Evolutionary conservation across 441 rosid genomes (phyloP).

Genomic region (California macrophylla): DNA sequence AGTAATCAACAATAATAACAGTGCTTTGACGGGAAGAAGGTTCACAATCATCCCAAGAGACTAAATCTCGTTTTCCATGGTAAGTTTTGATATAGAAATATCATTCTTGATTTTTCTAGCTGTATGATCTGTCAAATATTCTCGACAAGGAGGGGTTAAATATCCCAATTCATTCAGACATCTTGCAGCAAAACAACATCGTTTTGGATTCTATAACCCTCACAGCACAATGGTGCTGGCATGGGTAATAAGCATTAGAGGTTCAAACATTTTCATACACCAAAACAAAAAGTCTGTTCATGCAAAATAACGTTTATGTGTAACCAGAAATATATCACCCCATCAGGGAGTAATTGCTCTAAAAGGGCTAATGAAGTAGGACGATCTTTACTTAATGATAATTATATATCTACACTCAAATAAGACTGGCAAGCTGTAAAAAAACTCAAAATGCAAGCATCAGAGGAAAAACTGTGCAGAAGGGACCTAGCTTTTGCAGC

Average conservation of each 20-base stretch:
- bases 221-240: background rate
- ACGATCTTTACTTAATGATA: too few relatives aligned
- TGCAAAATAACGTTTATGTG: too few relatives aligned
- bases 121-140: background rate
- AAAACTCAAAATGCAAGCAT: background rate
- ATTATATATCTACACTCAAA: too few relatives aligned
- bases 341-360: too few relatives aligned
- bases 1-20: too few relatives aligned
- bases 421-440: too few relatives aligned
- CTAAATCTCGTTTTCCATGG: too few relatives aligned
- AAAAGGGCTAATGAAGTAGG: too few relatives aligned
- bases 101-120: background rate
- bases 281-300: background rate
- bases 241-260: background rate
- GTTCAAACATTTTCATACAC: background rate
- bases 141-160: background rate
- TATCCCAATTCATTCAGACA: background rate
- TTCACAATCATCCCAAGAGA: too few relatives aligned
- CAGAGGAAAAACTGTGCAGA: background rate
- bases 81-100: too few relatives aligned
- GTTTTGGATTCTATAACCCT: background rate
- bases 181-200: background rate
- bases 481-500: background rate
- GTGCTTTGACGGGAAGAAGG: too few relatives aligned
- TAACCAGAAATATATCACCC: too few relatives aligned